These are phyloP conservation scores for Syncephalastrum contaminatum DNA, from an alignment of 371 early-diverging fungal species.

Conservation along the genomic window DNA sequence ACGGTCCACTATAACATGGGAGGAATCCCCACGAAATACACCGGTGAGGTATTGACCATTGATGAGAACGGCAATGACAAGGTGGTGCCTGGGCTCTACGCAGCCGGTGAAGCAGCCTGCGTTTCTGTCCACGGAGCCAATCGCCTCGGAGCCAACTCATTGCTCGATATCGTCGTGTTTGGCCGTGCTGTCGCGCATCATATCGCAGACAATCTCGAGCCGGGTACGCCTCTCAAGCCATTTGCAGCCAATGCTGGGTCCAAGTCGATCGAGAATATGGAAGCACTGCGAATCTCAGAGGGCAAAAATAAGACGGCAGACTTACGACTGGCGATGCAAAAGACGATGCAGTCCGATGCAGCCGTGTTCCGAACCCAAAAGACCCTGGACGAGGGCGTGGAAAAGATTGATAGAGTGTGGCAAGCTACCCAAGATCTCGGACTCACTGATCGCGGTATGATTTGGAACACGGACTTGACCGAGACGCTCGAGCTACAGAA, in stretches of 20 bases:
- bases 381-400: conserved; percentile 79
- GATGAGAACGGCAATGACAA: conserved; percentile 74
- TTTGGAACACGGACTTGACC: conserved; percentile 97
- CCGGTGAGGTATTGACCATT: conserved; percentile 89
- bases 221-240: conserved; percentile 82
- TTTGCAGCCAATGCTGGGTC: conserved; percentile 86
- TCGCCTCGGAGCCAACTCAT: conserved; percentile 97
- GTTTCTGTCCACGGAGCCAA: conserved; percentile 97
- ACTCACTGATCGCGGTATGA: conserved; percentile 90
- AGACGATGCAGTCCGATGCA: conserved; percentile 96
- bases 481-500: conserved; percentile 97
- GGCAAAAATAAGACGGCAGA: conserved; percentile 84
- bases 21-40: conserved; percentile 97
- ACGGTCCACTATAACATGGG: conserved; percentile 99
- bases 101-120: conserved; percentile 93
- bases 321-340: conserved; percentile 94
- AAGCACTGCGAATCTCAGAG: conserved; percentile 83
- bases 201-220: conserved; percentile 86
- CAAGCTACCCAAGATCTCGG: conserved; percentile 79
- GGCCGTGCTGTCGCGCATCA: conserved; percentile 96
- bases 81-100: conserved; percentile 92
- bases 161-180: conserved; percentile 96
- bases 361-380: conserved; percentile 96
- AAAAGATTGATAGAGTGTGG: conserved; percentile 47
- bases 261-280: conserved; percentile 88